These are phyloP conservation scores for Colletotrichum acutatum DNA, from an alignment of 2,329 filamentous ascomycete species.

Conservation along the genomic window DNA sequence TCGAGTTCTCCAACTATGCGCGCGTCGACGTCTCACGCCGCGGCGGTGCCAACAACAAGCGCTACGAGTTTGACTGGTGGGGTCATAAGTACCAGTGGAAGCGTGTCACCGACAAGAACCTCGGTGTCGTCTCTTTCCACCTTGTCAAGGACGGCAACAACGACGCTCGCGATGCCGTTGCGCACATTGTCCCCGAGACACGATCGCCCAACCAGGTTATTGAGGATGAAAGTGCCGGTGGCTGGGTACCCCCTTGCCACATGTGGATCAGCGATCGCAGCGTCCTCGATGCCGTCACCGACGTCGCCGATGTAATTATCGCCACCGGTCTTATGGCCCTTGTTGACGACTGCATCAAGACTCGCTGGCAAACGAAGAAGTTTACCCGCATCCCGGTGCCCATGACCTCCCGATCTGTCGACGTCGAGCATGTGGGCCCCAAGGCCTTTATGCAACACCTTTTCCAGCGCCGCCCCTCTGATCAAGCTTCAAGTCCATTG, in stretches of 20 bases:
- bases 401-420: conserved; percentile 44
- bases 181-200: conserved; percentile 86
- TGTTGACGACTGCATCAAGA: conserved; percentile 91
- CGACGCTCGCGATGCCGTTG: conserved; percentile 64
- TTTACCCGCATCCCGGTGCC: conserved; percentile 50
- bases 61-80: conserved; percentile 96
- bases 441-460: conserved; percentile 52
- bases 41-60: conserved; percentile 74
- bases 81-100: conserved; percentile 87
- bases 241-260: conserved; percentile 90
- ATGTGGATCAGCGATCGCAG: conserved; percentile 87
- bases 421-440: conserved; percentile 43
- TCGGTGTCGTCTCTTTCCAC: conserved; percentile 79
- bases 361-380: conserved; percentile 72
- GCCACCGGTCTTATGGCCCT: conserved; percentile 90
- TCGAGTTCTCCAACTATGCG: conserved; percentile 98
- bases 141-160: conserved; percentile 74
- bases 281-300: conserved; percentile 76
- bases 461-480: conserved; percentile 54
- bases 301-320: conserved; percentile 89
- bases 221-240: conserved; percentile 81
- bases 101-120: conserved; percentile 75
- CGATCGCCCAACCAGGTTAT: conserved; percentile 76
- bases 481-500: conserved; percentile 50
- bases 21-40: conserved; percentile 84